These are phyloP conservation scores for Cordyceps farinosa DNA, from an alignment of 2,329 filamentous ascomycete species.

Conservation along the genomic window DNA sequence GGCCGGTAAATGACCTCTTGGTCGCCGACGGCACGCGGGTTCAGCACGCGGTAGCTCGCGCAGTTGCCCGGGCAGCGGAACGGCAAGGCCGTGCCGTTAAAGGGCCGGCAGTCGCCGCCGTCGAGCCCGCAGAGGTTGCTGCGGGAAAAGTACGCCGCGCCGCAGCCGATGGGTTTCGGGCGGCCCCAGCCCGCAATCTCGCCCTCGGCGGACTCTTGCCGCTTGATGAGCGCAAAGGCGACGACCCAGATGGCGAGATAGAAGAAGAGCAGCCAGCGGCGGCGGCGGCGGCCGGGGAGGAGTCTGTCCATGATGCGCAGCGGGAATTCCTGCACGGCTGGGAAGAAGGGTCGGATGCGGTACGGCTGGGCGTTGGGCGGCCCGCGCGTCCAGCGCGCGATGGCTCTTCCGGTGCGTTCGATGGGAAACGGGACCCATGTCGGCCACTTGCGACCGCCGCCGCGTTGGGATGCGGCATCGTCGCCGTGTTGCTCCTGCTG, in stretches of 20 bases:
- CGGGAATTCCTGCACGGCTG: slow-evolving; percentile 64
- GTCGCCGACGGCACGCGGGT: slow-evolving; percentile 71
- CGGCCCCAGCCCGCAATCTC: slow-evolving; percentile 66
- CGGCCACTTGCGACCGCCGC: slow-evolving; percentile 41
- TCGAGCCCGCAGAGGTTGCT: slow-evolving; percentile 72
- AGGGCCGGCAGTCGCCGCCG: slow-evolving; percentile 71
- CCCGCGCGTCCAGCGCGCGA: slow-evolving; percentile 51
- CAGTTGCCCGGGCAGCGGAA: slow-evolving; percentile 76
- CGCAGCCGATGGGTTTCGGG: slow-evolving; percentile 64
- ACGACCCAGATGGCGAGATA: slow-evolving; percentile 67
- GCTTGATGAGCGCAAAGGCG: slow-evolving; percentile 65
- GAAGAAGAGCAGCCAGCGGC: slow-evolving; percentile 53
- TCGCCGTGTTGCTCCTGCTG: neutral
- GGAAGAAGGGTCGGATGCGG: slow-evolving; percentile 58
- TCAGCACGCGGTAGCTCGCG: slow-evolving; percentile 59
- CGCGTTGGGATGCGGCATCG: neutral
- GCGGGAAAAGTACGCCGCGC: slow-evolving; percentile 64
- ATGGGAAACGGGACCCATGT: slow-evolving; percentile 58
- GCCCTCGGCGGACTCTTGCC: slow-evolving; percentile 54
- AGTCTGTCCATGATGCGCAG: slow-evolving; percentile 59
- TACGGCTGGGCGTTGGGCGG: slow-evolving; percentile 48
- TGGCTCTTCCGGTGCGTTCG: slow-evolving; percentile 42
- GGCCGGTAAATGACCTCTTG: slow-evolving; percentile 61
- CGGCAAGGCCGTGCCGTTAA: slow-evolving; percentile 64
- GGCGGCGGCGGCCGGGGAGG: slow-evolving; percentile 57